phyloP scores from a whole-genome alignment of 257 asterid species.

The Ilex aquifolium region DNA sequence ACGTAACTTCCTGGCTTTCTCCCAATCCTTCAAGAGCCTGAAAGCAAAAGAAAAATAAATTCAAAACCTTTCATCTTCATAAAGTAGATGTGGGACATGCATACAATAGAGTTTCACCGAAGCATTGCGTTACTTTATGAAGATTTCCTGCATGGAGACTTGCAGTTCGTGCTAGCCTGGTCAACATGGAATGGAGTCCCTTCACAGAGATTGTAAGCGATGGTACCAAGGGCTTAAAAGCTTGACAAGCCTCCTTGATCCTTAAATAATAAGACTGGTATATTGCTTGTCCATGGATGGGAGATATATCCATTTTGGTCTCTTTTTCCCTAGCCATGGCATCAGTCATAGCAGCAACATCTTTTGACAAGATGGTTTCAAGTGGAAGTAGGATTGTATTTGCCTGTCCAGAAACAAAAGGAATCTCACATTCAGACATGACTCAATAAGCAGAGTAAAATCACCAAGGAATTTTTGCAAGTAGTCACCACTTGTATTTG shows the following conservation, averaged over 20 bases:
- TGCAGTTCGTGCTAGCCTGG: slow-evolving; percentile 84
- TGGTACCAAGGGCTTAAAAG: slow-evolving; percentile 74
- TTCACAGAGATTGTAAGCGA: slow-evolving; percentile 60
- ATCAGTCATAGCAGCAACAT: slow-evolving; percentile 80
- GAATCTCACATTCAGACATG: slow-evolving; percentile 9
- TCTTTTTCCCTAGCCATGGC: slow-evolving; percentile 70
- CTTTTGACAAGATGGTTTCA: slow-evolving; percentile 79
- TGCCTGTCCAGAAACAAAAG: slow-evolving; percentile 50
- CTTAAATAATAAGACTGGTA: slow-evolving; percentile 79
- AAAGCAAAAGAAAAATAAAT: slow-evolving; percentile 14
- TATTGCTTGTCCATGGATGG: slow-evolving; percentile 93
- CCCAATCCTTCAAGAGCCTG: slow-evolving; percentile 99
- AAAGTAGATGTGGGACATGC: slow-evolving; percentile 6
- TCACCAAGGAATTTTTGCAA: no score
- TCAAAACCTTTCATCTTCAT: slow-evolving; percentile 12
- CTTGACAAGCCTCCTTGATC: slow-evolving; percentile 63
- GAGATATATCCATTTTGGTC: slow-evolving; percentile 67
- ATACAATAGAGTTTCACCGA: background rate
- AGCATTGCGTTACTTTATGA: slow-evolving; percentile 62
- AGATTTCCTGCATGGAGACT: slow-evolving; percentile 98
- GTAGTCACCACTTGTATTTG: no score
- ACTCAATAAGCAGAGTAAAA: no score
- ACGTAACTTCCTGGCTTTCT: slow-evolving; percentile 70
- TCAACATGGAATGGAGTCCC: slow-evolving; percentile 79
- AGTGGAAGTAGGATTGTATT: slow-evolving; percentile 83